Base-by-base conservation (phyloP, 345 rosid species). In the Aegle marmelos region DNA sequence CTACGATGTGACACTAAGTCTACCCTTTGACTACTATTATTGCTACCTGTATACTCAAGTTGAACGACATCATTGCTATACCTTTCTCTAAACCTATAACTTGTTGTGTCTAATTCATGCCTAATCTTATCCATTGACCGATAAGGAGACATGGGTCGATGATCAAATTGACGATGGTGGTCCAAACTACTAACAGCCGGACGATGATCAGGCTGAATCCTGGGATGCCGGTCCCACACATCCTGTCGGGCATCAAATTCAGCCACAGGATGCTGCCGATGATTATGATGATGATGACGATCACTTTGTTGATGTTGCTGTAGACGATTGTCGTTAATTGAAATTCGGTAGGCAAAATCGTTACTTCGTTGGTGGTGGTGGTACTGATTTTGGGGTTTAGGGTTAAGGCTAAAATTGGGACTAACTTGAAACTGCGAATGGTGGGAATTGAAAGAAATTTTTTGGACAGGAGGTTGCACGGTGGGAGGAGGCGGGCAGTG, bases 11-110 rank as follows among this genome's bases (percentile, higher is more conserved):
- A 76, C 73, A 59, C 86, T 68, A 78, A 78, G 28, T 87, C 91
- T 31, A 62, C 82, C 62, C 86, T 83, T 78, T 16, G 82, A 67
- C 59, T 48, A 22, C 21, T 48, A 54, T 5, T 48, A 53, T 59
- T 65, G 25, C 48, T 63, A 75, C 25, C 31, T 11, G 31, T 80
- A 57, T 70, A 63, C 59, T 79, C 86, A 70, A 68, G 85, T 74
- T 78, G 87, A 58, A 36, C 68, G 66, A 61, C 77, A 68, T 70
- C 80, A 65, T 21, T 68, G 5, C 31, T 65, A 19, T 76, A 69
- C 54, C 87, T 89, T 78, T 80, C 91, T 36, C 88, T 79, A 80
- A 87, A 70, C 90, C 93, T 88, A 83, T 87, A 80, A 76, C 76
- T 76, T 39, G 75, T 77, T 45, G 78, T 65, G 58, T 85, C 90